Conservation (phyloP, 495 filamentous ascomycete species). For the Neurospora discreta region DNA sequence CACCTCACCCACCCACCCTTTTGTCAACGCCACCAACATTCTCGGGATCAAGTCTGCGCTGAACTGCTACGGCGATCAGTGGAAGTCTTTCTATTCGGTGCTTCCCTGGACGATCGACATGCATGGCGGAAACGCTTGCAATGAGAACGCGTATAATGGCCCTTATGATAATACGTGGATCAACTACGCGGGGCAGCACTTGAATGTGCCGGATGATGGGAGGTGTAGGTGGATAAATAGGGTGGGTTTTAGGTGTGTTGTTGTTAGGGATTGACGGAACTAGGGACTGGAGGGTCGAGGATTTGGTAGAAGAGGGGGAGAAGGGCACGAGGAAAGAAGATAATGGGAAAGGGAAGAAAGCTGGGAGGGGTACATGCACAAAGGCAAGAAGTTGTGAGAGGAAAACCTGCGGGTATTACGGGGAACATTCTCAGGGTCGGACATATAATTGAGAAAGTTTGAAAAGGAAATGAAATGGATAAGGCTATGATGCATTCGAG, state of each 20-base stretch:
- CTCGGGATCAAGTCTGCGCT: neutral
- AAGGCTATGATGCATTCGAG: neutral
- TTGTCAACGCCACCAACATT: neutral
- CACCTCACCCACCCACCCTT: neutral
- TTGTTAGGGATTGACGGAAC: neutral
- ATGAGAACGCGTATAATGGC: neutral
- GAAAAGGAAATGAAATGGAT: neutral
- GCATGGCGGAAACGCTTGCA: neutral
- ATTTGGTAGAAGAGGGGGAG: no score
- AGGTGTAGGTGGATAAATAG: neutral
- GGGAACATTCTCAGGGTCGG: neutral
- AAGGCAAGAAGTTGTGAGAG: neutral
- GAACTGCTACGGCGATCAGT: neutral
- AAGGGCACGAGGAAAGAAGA: no score
- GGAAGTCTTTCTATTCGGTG: neutral
- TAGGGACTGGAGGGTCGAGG: no score
- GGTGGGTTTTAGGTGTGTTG: neutral
- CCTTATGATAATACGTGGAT: neutral
- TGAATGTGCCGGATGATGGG: neutral
- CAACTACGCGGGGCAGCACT: neutral
- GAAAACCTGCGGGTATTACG: neutral
- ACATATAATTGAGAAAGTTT: neutral
- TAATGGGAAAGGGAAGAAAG: no score
- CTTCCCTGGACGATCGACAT: neutral
- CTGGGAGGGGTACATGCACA: no score